phyloP scores from a whole-genome alignment of 2,329 filamentous ascomycete genomes.

The Trichoderma sp. region DNA sequence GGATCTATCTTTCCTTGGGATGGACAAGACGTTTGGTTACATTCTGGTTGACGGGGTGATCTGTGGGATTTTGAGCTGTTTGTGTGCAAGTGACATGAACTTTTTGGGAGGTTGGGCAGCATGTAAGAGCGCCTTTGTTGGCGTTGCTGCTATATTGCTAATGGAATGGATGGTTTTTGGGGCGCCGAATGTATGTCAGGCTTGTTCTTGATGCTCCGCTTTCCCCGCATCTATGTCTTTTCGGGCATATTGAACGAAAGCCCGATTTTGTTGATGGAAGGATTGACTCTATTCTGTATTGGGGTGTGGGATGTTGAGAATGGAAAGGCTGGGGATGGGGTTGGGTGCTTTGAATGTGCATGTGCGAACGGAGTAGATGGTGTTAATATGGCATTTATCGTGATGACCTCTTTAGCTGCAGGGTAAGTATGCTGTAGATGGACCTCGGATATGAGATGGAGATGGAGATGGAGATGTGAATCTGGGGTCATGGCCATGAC shows the following conservation, averaged over 20 bases:
- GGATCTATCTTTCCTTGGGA: neutral
- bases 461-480: neutral
- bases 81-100: neutral
- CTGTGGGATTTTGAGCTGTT: neutral
- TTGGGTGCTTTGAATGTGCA: neutral
- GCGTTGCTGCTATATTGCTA: neutral
- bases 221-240: constrained; percentile 5
- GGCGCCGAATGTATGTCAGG: neutral
- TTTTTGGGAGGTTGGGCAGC: neutral
- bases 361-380: neutral
- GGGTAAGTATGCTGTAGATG: neutral
- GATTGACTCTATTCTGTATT: neutral
- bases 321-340: neutral
- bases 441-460: neutral
- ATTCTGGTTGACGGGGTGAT: neutral
- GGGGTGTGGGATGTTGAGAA: neutral
- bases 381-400: neutral
- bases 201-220: constrained; percentile 4
- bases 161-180: neutral
- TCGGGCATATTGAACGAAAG: neutral
- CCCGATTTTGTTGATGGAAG: neutral
- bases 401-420: neutral
- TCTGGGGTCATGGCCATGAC: neutral
- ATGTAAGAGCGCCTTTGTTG: neutral
- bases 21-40: neutral